phyloP scores from a whole-genome alignment of 495 filamentous ascomycete species.

The Astrocystis sublimbata region DNA sequence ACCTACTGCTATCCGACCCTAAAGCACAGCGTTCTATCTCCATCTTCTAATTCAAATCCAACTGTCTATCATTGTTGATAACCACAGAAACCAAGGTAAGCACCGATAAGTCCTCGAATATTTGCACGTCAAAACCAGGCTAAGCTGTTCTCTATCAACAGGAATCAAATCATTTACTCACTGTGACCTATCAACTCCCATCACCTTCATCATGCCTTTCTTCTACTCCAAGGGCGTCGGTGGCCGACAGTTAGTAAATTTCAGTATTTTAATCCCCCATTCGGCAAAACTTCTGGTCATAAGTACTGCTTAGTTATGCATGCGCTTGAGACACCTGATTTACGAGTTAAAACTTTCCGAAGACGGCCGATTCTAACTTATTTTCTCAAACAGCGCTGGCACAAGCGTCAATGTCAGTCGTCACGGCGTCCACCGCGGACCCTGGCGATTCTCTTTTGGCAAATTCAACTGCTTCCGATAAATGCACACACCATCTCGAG shows the following conservation, averaged over 20 bases:
- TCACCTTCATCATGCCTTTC: conserved; percentile 28
- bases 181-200: background rate
- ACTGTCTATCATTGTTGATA: background rate
- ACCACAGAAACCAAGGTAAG: background rate
- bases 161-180: background rate
- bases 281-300: no score
- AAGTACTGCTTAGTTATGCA: no score
- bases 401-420: conserved; percentile 33
- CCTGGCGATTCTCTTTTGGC: conserved; percentile 35
- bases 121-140: background rate
- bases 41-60: background rate
- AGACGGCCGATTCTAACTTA: no score
- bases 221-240: conserved; percentile 32
- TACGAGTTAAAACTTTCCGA: no score
- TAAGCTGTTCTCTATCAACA: background rate
- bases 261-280: no score
- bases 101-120: background rate
- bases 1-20: background rate
- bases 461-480: conserved; percentile 38
- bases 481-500: background rate
- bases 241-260: conserved; percentile 33
- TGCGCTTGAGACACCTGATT: no score
- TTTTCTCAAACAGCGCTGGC: no score
- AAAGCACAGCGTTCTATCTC: background rate
- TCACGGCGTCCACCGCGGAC: conserved; percentile 33